These are phyloP conservation scores for Jamesozyma gamospora DNA, from an alignment of 805 yeast species.

Conservation along the genomic window DNA sequence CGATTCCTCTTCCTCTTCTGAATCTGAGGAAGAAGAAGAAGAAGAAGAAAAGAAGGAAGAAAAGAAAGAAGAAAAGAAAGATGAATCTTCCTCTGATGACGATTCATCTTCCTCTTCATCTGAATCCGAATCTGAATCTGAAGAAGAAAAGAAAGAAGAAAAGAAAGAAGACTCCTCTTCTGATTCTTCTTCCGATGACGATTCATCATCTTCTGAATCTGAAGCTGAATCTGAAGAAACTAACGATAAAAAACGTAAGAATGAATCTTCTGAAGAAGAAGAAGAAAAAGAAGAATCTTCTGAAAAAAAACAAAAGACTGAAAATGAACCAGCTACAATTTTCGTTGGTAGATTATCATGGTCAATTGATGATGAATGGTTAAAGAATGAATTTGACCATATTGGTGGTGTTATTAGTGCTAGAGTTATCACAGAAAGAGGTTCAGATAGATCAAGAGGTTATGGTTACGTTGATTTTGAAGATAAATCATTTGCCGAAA, in stretches of 20 bases:
- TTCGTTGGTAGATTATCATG: conserved; percentile 97
- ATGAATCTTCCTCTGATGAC: conserved; percentile 1
- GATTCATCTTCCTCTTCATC: conserved; percentile 5
- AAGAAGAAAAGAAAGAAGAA: conserved; percentile 29
- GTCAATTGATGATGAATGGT: conserved; percentile 94
- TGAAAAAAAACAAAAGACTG: conserved; percentile 43
- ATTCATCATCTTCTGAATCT: conserved; percentile 10
- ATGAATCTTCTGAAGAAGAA: conserved; percentile 10
- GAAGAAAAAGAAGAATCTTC: conserved; percentile 26
- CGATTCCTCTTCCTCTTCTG: conserved; percentile 3
- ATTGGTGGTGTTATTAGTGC: conserved; percentile 77
- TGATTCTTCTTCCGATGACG: conserved; percentile 8
- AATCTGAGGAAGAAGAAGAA: conserved; percentile 23
- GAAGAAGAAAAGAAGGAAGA: too few species aligned
- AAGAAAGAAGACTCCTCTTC: conserved; percentile 22
- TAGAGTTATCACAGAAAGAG: conserved; percentile 89
- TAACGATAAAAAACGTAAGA: conserved; percentile 28
- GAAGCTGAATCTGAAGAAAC: conserved; percentile 28
- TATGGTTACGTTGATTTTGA: conserved; percentile 96
- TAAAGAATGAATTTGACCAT: conserved; percentile 74
- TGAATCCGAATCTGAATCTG: conserved; percentile 20
- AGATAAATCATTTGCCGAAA: conserved; percentile 65
- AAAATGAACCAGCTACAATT: conserved; percentile 70
- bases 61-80: conserved; percentile 21
- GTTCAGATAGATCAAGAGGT: conserved; percentile 89